Percentiles rank a stretch among this genome's conserved stretches.
These are phyloP conservation scores for Cardiospermum halicacabum DNA, from an alignment of 345 rosid genomes.

Conservation along the genomic window DNA sequence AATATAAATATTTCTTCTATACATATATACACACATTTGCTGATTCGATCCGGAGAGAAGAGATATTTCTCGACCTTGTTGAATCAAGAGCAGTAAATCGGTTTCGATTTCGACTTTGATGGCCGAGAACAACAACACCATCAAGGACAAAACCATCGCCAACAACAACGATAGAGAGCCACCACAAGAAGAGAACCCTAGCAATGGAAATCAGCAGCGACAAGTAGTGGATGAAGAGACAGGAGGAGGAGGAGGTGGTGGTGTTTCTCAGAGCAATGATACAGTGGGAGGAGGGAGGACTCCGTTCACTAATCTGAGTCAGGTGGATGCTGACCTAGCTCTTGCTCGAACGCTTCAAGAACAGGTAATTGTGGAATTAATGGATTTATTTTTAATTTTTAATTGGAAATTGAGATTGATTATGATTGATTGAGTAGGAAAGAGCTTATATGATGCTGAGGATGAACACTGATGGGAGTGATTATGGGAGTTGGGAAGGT, in stretches of 20 bases:
- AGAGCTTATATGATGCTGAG: slow-evolving; percentile 88
- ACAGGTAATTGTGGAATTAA: slow-evolving; percentile 58
- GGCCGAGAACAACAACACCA: slow-evolving; percentile 23
- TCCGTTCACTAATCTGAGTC: slow-evolving; percentile 76
- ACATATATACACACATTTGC: slow-evolving; percentile 5
- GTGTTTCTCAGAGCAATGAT: no score
- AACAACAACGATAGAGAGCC: slow-evolving; percentile 19
- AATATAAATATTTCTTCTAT: background rate
- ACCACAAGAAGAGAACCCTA: slow-evolving; percentile 30
- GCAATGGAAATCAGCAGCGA: background rate
- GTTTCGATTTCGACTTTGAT: slow-evolving; percentile 12
- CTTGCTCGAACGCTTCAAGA: slow-evolving; percentile 93
- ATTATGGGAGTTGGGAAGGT: slow-evolving; percentile 83
- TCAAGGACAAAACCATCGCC: slow-evolving; percentile 17
- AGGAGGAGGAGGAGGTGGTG: background rate
- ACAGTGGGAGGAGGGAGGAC: slow-evolving; percentile 35
- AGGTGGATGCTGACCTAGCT: slow-evolving; percentile 89
- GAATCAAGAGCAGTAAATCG: background rate
- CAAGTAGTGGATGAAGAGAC: slow-evolving; percentile 21
- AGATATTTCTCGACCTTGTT: background rate
- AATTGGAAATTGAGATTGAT: no score
- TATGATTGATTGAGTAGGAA: slow-evolving; percentile 38
- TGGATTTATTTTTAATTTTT: no score
- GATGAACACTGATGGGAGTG: slow-evolving; percentile 58
- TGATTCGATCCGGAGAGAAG: slow-evolving; percentile 3